A percentile compares a stretch with the other conserved stretches of the same genome.
Evolutionary conservation across 2,329 filamentous ascomycete genomes (phyloP).

Genomic region (Ilyonectria mors-panacis): DNA sequence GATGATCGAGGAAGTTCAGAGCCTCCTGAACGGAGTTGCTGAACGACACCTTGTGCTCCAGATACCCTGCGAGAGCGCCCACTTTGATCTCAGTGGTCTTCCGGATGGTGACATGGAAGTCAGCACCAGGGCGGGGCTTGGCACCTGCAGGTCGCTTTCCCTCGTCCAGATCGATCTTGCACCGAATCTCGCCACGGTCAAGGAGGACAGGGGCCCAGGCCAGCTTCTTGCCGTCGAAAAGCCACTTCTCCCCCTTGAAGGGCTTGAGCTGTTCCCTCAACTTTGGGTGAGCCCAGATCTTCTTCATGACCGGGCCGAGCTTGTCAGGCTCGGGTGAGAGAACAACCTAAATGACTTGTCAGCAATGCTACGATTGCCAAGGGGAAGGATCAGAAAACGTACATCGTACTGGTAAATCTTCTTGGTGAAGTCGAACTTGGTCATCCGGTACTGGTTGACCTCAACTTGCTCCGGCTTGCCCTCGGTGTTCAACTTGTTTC

Average conservation of each 20-base stretch:
- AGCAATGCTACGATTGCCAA: slow-evolving; percentile 14
- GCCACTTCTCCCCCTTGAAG: slow-evolving; percentile 66
- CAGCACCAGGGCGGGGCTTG: slow-evolving; percentile 57
- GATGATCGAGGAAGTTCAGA: slow-evolving; percentile 92
- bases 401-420: slow-evolving; percentile 90
- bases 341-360: slow-evolving; percentile 65
- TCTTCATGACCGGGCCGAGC: slow-evolving; percentile 75
- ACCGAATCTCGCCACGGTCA: slow-evolving; percentile 64
- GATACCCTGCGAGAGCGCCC: slow-evolving; percentile 74
- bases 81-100: slow-evolving; percentile 80
- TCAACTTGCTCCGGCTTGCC: slow-evolving; percentile 69
- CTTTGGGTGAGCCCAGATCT: slow-evolving; percentile 79
- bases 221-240: slow-evolving; percentile 88
- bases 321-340: slow-evolving; percentile 76
- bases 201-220: slow-evolving; percentile 76
- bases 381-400: slow-evolving; percentile 56
- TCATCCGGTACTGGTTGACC: slow-evolving; percentile 84
- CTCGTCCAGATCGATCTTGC: slow-evolving; percentile 80
- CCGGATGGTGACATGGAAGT: slow-evolving; percentile 73
- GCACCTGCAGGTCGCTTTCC: slow-evolving; percentile 65
- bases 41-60: slow-evolving; percentile 72
- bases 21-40: slow-evolving; percentile 81
- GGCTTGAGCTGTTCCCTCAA: slow-evolving; percentile 70
- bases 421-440: slow-evolving; percentile 66
- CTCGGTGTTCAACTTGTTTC: slow-evolving; percentile 66